Conservation (phyloP, 495 filamentous ascomycete species). For the Trichoderma virens region DNA sequence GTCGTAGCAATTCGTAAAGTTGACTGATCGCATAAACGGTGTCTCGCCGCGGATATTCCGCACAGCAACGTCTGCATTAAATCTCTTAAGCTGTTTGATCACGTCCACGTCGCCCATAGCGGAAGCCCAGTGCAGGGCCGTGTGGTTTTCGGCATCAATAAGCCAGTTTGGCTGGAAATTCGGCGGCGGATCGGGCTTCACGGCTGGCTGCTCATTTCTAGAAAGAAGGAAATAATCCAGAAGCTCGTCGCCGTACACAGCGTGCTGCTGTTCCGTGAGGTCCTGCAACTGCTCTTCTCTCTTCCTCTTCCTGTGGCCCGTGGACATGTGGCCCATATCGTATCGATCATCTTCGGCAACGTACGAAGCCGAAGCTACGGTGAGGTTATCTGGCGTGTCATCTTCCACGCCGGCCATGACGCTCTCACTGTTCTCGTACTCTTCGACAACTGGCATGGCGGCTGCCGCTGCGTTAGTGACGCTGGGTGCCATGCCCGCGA, state of each 20-base stretch:
- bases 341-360: constrained; percentile 72
- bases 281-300: constrained; percentile 60
- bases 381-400: constrained; percentile 72
- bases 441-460: constrained; percentile 29
- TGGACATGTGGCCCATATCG: constrained; percentile 56
- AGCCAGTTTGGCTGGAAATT: constrained; percentile 79
- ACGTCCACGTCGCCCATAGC: constrained; percentile 97
- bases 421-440: constrained; percentile 40
- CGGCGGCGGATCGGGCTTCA: constrained; percentile 68
- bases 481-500: constrained; percentile 12
- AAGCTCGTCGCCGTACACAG: constrained; percentile 83
- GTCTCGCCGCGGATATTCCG: constrained; percentile 80
- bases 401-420: constrained; percentile 58
- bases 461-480: constrained; percentile 15
- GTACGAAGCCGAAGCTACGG: constrained; percentile 72
- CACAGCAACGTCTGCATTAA: constrained; percentile 59
- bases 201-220: constrained; percentile 55
- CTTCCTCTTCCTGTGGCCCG: constrained; percentile 71
- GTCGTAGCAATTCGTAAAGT: constrained; percentile 94
- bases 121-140: constrained; percentile 90
- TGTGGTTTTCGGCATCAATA: constrained; percentile 84
- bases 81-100: constrained; percentile 71
- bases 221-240: constrained; percentile 91
- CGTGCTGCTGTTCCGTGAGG: constrained; percentile 68
- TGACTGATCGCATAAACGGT: constrained; percentile 84